Percentiles rank a stretch among this genome's conserved stretches.
Conservation (phyloP, 495 filamentous ascomycete genomes). For the Cudoniella acicularis region DNA sequence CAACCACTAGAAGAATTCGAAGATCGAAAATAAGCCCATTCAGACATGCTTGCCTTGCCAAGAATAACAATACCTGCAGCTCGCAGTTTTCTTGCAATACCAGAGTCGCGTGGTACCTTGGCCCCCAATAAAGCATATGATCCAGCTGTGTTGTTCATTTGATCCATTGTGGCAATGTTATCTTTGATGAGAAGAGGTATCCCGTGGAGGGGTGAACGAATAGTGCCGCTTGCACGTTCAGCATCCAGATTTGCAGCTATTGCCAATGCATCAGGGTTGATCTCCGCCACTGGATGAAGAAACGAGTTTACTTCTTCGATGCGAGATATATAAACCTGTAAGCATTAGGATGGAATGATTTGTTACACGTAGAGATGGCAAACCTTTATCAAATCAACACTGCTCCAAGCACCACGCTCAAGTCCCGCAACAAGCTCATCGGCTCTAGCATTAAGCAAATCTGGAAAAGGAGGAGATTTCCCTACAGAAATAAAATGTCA, state of each 20-base stretch:
- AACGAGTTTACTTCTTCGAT: slow-evolving; percentile 38
- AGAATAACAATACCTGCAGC: slow-evolving; percentile 43
- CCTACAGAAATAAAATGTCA: background rate
- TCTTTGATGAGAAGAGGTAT: slow-evolving; percentile 75
- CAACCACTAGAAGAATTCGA: slow-evolving; percentile 39
- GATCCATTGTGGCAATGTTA: slow-evolving; percentile 24
- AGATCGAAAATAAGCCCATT: slow-evolving; percentile 40
- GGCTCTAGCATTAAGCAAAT: slow-evolving; percentile 45
- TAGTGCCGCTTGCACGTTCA: slow-evolving; percentile 50
- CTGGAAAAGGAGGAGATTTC: slow-evolving; percentile 35
- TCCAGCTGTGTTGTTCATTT: slow-evolving; percentile 47
- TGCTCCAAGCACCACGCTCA: slow-evolving; percentile 44
- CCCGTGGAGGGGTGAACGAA: slow-evolving; percentile 62
- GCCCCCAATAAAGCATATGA: slow-evolving; percentile 32
- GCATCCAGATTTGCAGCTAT: slow-evolving; percentile 57
- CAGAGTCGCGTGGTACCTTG: slow-evolving; percentile 28
- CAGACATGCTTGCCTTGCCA: slow-evolving; percentile 44
- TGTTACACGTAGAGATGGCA: background rate
- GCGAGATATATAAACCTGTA: slow-evolving; percentile 35
- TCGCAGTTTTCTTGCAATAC: slow-evolving; percentile 32
- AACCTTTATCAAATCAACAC: slow-evolving; percentile 53
- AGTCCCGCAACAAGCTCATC: slow-evolving; percentile 52
- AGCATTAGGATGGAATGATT: background rate
- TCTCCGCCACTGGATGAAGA: slow-evolving; percentile 38
- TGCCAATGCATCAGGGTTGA: slow-evolving; percentile 43